Conservation (phyloP, 345 rosid species). For the Lagerstroemia speciosa region DNA sequence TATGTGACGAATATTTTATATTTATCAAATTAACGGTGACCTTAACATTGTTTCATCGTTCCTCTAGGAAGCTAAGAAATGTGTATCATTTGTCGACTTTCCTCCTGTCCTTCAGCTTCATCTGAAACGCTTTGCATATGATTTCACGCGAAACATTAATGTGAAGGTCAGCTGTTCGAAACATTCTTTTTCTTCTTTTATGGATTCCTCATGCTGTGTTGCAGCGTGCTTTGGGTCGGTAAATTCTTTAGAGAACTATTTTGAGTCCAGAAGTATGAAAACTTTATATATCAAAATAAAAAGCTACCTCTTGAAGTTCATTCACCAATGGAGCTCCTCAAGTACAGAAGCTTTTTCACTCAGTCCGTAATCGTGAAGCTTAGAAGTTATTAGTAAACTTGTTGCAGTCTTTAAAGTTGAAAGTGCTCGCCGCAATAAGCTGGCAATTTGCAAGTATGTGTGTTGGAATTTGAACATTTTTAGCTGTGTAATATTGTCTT, state of each 20-base stretch:
- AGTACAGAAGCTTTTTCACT: background rate
- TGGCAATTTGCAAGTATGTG: background rate
- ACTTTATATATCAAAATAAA: background rate
- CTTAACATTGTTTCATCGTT: background rate
- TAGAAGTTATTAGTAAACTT: background rate
- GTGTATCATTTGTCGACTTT: conserved; percentile 80
- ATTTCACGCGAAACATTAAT: conserved; percentile 88
- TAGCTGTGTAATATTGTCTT: too few relatives aligned
- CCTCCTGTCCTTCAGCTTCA: conserved; percentile 99
- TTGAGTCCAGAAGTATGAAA: background rate
- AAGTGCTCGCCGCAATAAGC: background rate
- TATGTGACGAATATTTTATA: background rate
- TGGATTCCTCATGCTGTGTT: background rate
- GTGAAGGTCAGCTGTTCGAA: conserved; percentile 59
- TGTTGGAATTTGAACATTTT: background rate
- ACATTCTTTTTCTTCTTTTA: background rate
- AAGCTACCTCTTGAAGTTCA: background rate
- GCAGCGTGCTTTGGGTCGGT: too few relatives aligned
- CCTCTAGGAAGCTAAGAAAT: conserved; percentile 89
- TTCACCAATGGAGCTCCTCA: background rate
- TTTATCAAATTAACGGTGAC: background rate
- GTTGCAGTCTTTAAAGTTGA: background rate
- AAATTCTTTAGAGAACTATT: background rate
- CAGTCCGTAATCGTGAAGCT: background rate
- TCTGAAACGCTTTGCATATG: conserved; percentile 88